Conservation (phyloP, 257 asterid species). For the Solanum raphanifolium region DNA sequence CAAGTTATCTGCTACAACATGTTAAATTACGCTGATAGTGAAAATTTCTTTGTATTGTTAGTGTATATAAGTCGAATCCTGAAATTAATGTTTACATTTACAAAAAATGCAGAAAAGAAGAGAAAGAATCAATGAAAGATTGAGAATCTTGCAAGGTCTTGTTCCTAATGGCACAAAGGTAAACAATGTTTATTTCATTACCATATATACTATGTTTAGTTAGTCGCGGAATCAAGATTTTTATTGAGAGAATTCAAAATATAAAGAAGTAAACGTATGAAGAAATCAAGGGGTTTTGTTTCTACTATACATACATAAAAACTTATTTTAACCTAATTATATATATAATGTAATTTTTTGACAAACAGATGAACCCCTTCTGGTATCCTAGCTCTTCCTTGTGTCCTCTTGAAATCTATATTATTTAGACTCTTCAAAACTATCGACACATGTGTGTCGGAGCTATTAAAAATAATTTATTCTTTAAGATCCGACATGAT, state of each 20-base stretch:
- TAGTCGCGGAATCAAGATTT: no score
- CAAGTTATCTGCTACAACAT: accelerated
- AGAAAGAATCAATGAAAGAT: slow-evolving; percentile 75
- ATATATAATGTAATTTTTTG: no score
- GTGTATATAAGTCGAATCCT: background rate
- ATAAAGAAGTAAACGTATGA: no score
- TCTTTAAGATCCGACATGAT: accelerated
- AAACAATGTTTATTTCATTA: background rate
- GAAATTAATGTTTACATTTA: background rate
- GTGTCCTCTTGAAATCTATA: background rate
- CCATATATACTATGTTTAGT: no score
- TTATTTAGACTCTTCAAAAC: background rate
- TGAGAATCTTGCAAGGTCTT: slow-evolving; percentile 77
- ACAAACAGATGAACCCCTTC: no score
- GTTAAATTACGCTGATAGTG: background rate
- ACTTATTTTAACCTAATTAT: no score
- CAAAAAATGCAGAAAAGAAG: slow-evolving; percentile 55
- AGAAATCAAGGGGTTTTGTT: no score
- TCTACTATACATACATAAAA: no score
- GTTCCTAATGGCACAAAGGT: slow-evolving; percentile 84
- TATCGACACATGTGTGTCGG: background rate
- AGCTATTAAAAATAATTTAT: background rate
- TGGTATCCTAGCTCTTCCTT: no score
- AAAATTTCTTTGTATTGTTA: background rate
- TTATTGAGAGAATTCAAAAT: no score